Percentiles rank a stretch among this genome's conserved stretches.
Evolutionary conservation across 2,329 filamentous ascomycete genomes (phyloP).

Genomic region (Sporothrix brunneoviolacea): DNA sequence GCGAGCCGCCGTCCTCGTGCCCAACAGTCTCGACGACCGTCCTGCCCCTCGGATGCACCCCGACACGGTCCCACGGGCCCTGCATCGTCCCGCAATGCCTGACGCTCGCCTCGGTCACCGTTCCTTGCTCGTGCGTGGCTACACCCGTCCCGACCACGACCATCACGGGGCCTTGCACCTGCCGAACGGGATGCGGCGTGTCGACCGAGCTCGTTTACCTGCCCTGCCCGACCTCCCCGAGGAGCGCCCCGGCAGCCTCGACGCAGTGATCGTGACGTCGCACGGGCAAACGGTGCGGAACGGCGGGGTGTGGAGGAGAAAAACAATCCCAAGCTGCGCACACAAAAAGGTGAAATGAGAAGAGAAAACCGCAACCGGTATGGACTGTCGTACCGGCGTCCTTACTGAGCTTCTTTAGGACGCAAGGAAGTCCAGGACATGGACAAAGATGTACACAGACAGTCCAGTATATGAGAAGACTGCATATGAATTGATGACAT

Average conservation of each 20-base stretch:
- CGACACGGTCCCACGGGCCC: neutral
- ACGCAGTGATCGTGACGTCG: too few relatives aligned
- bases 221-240: slow-evolving; percentile 8
- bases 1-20: too few relatives aligned
- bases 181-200: slow-evolving; percentile 12
- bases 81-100: slow-evolving; percentile 8
- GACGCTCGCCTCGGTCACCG: neutral
- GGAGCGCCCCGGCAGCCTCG: neutral
- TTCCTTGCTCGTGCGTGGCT: slow-evolving; percentile 12
- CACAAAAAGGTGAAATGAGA: too few relatives aligned
- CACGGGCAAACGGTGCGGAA: too few relatives aligned
- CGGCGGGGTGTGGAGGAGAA: too few relatives aligned
- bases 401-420: neutral
- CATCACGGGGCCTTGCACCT: slow-evolving; percentile 10
- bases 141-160: slow-evolving; percentile 3
- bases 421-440: neutral
- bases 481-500: neutral
- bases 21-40: slow-evolving; percentile 5
- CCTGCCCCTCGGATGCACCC: slow-evolving; percentile 3
- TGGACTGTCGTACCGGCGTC: too few relatives aligned
- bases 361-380: too few relatives aligned
- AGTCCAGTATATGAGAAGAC: too few relatives aligned
- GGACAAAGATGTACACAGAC: neutral
- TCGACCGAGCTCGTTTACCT: slow-evolving; percentile 4
- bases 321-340: too few relatives aligned